Percentiles rank a stretch among this genome's conserved stretches.
Conservation (phyloP, 768 basidiomycete species). For the Tylopilus felleus region DNA sequence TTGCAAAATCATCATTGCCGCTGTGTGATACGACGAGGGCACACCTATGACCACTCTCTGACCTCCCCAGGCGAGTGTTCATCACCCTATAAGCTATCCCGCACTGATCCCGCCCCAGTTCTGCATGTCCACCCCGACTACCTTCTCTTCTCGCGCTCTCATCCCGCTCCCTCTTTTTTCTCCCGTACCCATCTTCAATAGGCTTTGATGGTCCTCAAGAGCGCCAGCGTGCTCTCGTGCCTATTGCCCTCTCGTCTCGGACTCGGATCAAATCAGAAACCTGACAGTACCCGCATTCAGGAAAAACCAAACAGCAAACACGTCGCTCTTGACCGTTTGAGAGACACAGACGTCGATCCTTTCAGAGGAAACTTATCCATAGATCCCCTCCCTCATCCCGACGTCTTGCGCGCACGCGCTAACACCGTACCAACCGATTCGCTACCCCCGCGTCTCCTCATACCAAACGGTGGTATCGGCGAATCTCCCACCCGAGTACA, state of each 20-base stretch:
- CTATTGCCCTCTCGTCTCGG: constrained; percentile 39
- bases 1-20: background rate
- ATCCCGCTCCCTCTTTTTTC: background rate
- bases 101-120: background rate
- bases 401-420: constrained; percentile 27
- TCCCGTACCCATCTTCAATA: background rate
- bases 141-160: background rate
- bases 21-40: constrained; percentile 23
- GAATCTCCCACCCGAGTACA: constrained; percentile 48
- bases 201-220: constrained; percentile 35
- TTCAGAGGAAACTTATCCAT: constrained; percentile 26
- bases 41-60: background rate
- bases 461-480: constrained; percentile 58
- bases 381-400: background rate
- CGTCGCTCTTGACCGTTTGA: constrained; percentile 41
- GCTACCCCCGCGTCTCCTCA: constrained; percentile 41
- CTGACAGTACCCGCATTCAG: constrained; percentile 6
- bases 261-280: constrained; percentile 19
- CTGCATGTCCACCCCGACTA: constrained; percentile 7
- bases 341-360: constrained; percentile 35
- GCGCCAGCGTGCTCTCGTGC: constrained; percentile 30
- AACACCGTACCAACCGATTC: constrained; percentile 24
- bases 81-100: too few species aligned
- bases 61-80: too few species aligned
- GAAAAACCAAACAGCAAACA: constrained; percentile 31